phyloP scores from a whole-genome alignment of 768 basidiomycete species.

The Gloeophyllum trabeum region DNA sequence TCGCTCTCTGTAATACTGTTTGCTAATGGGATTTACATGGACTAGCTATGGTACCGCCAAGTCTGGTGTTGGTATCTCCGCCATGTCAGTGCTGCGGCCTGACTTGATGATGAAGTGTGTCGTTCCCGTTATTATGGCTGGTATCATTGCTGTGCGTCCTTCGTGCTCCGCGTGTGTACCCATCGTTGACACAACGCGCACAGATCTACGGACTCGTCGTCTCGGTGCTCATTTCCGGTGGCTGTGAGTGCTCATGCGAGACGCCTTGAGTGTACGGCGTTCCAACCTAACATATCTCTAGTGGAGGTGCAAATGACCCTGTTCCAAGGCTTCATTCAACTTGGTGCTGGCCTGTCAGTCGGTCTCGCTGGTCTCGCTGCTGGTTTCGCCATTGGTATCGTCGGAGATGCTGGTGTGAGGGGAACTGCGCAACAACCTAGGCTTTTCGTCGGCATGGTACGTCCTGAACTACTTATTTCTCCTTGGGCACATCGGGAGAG shows the following conservation, averaged over 20 bases:
- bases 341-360: constrained; percentile 88
- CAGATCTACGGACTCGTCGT: constrained; percentile 98
- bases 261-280: not conserved
- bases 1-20: constrained; percentile 5
- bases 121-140: constrained; percentile 98
- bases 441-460: constrained; percentile 88
- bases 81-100: constrained; percentile 95
- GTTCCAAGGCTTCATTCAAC: constrained; percentile 87
- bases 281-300: constrained; percentile 22
- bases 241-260: constrained; percentile 43
- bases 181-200: not conserved
- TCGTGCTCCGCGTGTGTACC: not conserved
- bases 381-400: constrained; percentile 96
- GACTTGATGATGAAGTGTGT: constrained; percentile 98
- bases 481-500: too few relatives aligned
- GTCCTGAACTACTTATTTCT: too few relatives aligned
- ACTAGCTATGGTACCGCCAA: constrained; percentile 96
- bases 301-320: constrained; percentile 76
- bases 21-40: not conserved
- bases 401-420: constrained; percentile 96
- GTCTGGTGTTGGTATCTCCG: constrained; percentile 94
- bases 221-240: constrained; percentile 88
- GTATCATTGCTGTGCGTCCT: constrained; percentile 92
- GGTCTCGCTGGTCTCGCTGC: constrained; percentile 93
- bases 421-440: constrained; percentile 96